A percentile compares a stretch with the other conserved stretches of the same genome.
Conservation (phyloP, 2,329 filamentous ascomycete genomes). For the Dactylellina haptotyla region DNA sequence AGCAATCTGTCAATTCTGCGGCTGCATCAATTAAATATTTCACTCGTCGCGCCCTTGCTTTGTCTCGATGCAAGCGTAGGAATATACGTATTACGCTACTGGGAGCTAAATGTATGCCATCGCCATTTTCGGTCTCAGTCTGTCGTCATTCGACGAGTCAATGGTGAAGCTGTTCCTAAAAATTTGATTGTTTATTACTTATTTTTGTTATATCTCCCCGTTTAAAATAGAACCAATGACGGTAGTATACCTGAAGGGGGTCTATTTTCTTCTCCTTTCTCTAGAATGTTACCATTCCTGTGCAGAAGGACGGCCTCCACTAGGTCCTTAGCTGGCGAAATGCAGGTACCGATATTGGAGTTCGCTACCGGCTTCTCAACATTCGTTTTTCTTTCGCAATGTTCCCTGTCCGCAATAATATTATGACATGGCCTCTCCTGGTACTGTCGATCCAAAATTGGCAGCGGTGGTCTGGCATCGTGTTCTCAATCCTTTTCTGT, state of each 20-base stretch:
- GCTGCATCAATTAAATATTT: too few relatives aligned
- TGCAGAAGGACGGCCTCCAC: too few relatives aligned
- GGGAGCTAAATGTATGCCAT: too few relatives aligned
- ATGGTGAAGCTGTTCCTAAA: slow-evolving; percentile 10
- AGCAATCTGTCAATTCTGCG: too few relatives aligned
- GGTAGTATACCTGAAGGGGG: too few relatives aligned
- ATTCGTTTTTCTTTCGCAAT: slow-evolving; percentile 39
- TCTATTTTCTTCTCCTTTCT: slow-evolving; percentile 13
- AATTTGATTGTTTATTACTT: background rate
- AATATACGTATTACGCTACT: too few relatives aligned
- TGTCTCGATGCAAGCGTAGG: too few relatives aligned
- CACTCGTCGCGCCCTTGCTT: too few relatives aligned
- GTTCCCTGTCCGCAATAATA: slow-evolving; percentile 7
- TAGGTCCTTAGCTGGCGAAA: slow-evolving; percentile 23
- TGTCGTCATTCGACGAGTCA: slow-evolving; percentile 49
- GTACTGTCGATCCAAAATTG: slow-evolving; percentile 45
- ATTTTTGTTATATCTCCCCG: background rate
- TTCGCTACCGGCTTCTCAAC: slow-evolving; percentile 27
- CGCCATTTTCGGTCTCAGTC: slow-evolving; percentile 21
- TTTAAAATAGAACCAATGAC: slow-evolving; percentile 2
- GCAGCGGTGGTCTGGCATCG: slow-evolving; percentile 5
- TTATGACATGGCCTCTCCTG: slow-evolving; percentile 4
- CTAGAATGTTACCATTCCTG: slow-evolving; percentile 21
- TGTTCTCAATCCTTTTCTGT: background rate
- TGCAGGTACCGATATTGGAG: slow-evolving; percentile 47